phyloP scores from a whole-genome alignment of 1,284 basidiomycete species.

The Anthracocystis panici-leucophaei region DNA sequence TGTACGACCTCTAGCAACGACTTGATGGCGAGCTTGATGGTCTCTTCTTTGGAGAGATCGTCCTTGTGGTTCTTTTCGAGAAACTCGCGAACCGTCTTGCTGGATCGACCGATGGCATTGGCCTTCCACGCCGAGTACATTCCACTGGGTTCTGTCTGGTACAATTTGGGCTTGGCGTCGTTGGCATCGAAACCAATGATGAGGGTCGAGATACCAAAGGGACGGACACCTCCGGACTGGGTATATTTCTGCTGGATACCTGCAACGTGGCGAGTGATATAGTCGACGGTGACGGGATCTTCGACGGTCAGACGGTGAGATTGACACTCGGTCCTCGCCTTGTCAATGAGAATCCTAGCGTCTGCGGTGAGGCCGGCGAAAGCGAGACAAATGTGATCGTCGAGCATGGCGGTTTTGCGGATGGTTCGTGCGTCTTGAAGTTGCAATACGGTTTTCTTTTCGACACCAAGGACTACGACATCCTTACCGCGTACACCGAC shows the following conservation, averaged over 20 bases:
- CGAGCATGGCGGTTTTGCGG: conserved; percentile 97
- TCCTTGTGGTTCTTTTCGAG: conserved; percentile 98
- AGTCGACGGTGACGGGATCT: conserved; percentile 97
- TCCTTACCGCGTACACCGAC: conserved; percentile 95
- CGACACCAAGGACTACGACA: conserved; percentile 95
- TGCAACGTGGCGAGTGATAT: conserved; percentile 97
- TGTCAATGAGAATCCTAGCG: conserved; percentile 97
- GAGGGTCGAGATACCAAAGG: conserved; percentile 96
- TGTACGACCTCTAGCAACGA: conserved; percentile 97
- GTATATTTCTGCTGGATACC: conserved; percentile 99
- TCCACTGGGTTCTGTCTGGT: conserved; percentile 96
- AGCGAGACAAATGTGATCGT: conserved; percentile 96
- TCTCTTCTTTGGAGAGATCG: conserved; percentile 85
- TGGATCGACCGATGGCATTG: conserved; percentile 95
- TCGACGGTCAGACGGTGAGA: conserved; percentile 97
- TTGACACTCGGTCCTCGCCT: conserved; percentile 96
- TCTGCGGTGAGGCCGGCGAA: conserved; percentile 98
- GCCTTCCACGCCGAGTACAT: conserved; percentile 99
- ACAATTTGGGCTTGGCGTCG: conserved; percentile 86
- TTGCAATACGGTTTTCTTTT: conserved; percentile 98
- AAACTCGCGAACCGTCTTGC: conserved; percentile 98
- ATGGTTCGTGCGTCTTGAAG: conserved; percentile 98
- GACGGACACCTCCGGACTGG: conserved; percentile 97
- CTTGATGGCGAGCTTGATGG: conserved; percentile 95
- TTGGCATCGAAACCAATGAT: conserved; percentile 97